Conservation (phyloP, 2,329 filamentous ascomycete species). For the Onygenales sp. region DNA sequence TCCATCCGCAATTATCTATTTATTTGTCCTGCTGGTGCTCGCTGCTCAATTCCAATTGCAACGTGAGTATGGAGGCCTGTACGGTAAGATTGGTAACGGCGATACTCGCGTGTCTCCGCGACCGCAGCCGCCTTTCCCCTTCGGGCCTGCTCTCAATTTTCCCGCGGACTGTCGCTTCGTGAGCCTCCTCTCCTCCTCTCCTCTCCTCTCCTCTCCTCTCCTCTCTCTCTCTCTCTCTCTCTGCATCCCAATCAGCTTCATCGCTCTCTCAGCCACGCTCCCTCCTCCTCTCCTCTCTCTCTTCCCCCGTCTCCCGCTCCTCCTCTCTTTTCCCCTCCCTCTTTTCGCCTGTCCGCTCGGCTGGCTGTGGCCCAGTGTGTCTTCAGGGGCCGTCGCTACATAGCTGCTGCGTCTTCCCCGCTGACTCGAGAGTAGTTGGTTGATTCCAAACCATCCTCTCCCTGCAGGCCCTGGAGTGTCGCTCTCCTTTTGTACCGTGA, state of each 20-base stretch:
- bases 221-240: conserved; percentile 15
- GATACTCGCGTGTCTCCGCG: too few species aligned
- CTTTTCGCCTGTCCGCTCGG: conserved; percentile 16
- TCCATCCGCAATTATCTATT: too few species aligned
- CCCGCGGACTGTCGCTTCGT: too few species aligned
- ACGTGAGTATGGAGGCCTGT: too few species aligned
- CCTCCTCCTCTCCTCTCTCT: conserved; percentile 17
- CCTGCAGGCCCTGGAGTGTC: background rate
- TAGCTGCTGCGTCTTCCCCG: background rate
- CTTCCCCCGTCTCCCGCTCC: conserved; percentile 18
- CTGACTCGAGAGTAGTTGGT: background rate
- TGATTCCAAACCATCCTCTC: background rate
- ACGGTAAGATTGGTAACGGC: too few species aligned
- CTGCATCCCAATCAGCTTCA: conserved; percentile 3
- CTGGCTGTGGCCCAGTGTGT: conserved; percentile 7
- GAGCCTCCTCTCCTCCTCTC: background rate
- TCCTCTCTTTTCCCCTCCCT: conserved; percentile 14
- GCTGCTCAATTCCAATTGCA: too few species aligned
- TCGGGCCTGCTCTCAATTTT: background rate
- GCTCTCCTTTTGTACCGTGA: conserved; percentile 1
- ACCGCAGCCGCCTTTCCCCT: conserved; percentile 1
- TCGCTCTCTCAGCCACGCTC: conserved; percentile 15
- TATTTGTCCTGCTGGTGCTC: too few species aligned
- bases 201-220: background rate
- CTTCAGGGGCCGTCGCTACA: background rate